Evolutionary conservation across 2,329 filamentous ascomycete genomes (phyloP).

Genomic region (Myriosclerotinia curreyana): DNA sequence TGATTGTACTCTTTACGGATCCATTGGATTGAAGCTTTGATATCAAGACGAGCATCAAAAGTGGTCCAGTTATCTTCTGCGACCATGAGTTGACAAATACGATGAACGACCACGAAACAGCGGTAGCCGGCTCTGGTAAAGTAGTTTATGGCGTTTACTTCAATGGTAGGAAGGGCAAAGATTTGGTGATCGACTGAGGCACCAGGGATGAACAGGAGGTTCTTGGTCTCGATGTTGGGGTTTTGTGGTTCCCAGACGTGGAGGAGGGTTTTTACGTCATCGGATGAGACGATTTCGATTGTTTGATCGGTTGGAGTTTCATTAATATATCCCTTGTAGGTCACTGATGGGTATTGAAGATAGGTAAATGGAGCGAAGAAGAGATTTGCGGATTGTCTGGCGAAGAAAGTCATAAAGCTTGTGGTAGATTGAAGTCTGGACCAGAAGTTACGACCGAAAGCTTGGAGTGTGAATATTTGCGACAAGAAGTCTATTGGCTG

Average conservation of each 20-base stretch:
- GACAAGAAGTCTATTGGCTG: conserved; percentile 52
- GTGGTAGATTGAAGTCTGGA: conserved; percentile 46
- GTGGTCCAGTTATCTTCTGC: conserved; percentile 55
- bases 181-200: conserved; percentile 63
- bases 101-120: conserved; percentile 56
- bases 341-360: conserved; percentile 53
- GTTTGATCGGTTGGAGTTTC: conserved; percentile 46
- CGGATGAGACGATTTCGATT: conserved; percentile 49
- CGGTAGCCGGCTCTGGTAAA: conserved; percentile 59
- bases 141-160: conserved; percentile 62
- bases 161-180: conserved; percentile 59
- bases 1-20: conserved; percentile 45
- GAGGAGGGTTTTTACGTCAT: conserved; percentile 52
- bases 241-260: conserved; percentile 55
- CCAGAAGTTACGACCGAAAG: conserved; percentile 48
- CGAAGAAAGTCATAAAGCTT: conserved; percentile 56
- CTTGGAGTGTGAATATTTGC: conserved; percentile 53
- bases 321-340: conserved; percentile 52
- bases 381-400: conserved; percentile 50
- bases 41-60: conserved; percentile 58
- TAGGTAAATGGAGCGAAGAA: conserved; percentile 54
- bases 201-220: conserved; percentile 60
- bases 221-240: conserved; percentile 42
- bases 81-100: conserved; percentile 53
- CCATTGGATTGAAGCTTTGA: conserved; percentile 53